These are phyloP conservation scores for Lagenidium giganteum DNA, from an alignment of 352 stramenopile genomes.

Conservation along the genomic window DNA sequence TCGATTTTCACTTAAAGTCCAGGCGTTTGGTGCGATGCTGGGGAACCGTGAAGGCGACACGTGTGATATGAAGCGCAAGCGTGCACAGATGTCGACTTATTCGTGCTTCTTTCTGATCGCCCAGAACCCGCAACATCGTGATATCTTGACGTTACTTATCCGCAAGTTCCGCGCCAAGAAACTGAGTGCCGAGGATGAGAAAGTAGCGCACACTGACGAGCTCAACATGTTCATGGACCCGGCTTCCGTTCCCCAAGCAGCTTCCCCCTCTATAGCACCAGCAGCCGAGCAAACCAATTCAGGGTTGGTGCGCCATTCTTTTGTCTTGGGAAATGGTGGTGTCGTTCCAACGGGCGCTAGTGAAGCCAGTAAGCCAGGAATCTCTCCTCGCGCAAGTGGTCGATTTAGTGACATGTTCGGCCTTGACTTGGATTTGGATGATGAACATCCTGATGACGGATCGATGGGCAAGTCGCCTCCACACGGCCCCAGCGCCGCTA, in stretches of 20 bases:
- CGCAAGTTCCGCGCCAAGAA: conserved; percentile 60
- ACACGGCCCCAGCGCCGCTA: too few relatives aligned
- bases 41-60: conserved; percentile 49
- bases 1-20: conserved; percentile 73
- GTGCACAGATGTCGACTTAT: conserved; percentile 28
- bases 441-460: too few relatives aligned
- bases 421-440: conserved; percentile 4
- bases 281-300: conserved; percentile 1
- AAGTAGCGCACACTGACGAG: conserved; percentile 51
- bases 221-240: conserved; percentile 69
- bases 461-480: too few relatives aligned
- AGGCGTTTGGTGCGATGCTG: conserved; percentile 70
- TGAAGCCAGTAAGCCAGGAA: too few relatives aligned
- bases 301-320: too few relatives aligned
- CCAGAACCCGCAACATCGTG: conserved; percentile 72
- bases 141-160: conserved; percentile 70
- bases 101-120: conserved; percentile 77
- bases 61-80: conserved; percentile 51
- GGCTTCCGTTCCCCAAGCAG: too few relatives aligned
- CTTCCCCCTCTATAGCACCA: too few relatives aligned
- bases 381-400: too few relatives aligned
- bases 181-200: conserved; percentile 43
- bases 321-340: too few relatives aligned
- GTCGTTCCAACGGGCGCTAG: too few relatives aligned
- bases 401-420: conserved; percentile 19